Base-by-base conservation (phyloP, 257 asterid genomes). In the Ilex aquifolium region DNA sequence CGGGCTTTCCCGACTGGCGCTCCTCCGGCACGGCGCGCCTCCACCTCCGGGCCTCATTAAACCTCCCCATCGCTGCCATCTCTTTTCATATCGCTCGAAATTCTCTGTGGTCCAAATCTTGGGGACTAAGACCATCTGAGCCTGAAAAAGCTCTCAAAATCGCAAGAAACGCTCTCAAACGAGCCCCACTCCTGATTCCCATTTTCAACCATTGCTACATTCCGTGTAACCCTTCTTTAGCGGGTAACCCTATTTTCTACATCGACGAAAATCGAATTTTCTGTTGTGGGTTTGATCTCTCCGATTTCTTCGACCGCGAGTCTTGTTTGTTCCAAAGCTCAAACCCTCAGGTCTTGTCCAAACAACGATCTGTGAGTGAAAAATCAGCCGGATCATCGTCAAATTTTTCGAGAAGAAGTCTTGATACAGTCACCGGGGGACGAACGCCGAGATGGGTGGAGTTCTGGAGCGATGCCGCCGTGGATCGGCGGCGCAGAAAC, bases 401-500 rank as follows among this genome's bases (percentile, higher is more conserved):
- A 6, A 78, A 65, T 69, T 71, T 79, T 13, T 80, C 95, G 2
- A 55, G 95, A 67, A 74, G 86, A 55, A 89, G 96, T 10, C 67
- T 87, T 0, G 93, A 86, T 54, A 39, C 84, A 2, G 71, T 65
- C 72, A 82, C 78, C 40, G 83, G 80, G 0, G 77, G 85, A 13
- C 70, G 78, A 62, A 64, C 82, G 55, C 91, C 96, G 72, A 81
- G 98, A 29, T 93, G 99, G 99, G 95, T 93, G 78, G 99, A 93
- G 80, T 93, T 93, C 81, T 93, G 99, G 99, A 90, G 96, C 68
- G 99, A 93, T 21, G 96, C 98, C 14, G 95, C 94, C 7, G 78
- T 80, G 68, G 96, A 83, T 64, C 89, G 93, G 32, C 91, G 90
- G 27, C 83, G 87, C 44, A 71, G 92, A 71, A 85, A 63, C 69